Conservation (phyloP, 192 early-diverging fungal genomes). For the Chytriomyces sp. region DNA sequence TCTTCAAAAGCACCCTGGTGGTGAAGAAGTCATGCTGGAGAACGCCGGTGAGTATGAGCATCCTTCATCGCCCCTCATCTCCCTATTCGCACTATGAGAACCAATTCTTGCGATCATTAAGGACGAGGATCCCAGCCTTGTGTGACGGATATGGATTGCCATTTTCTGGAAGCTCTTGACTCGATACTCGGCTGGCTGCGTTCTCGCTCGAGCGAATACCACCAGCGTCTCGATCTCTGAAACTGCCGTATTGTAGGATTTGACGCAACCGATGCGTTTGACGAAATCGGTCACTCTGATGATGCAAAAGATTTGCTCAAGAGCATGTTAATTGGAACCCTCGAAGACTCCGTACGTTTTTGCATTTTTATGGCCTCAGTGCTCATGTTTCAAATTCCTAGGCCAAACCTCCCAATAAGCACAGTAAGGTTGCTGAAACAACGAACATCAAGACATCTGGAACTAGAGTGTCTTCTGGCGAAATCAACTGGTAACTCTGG, state of each 20-base stretch:
- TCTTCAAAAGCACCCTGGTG: slow-evolving; percentile 86
- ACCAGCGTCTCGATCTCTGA: not conserved
- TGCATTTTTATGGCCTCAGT: no score
- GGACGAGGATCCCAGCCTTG: no score
- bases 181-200: no score
- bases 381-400: not conserved
- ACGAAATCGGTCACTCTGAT: slow-evolving; percentile 96
- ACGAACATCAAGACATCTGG: not conserved
- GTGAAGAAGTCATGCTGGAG: slow-evolving; percentile 94
- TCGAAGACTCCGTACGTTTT: slow-evolving; percentile 37
- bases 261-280: slow-evolving; percentile 92
- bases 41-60: slow-evolving; percentile 67
- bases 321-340: slow-evolving; percentile 72
- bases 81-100: no score
- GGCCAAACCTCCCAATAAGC: slow-evolving; percentile 26
- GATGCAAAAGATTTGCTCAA: slow-evolving; percentile 88
- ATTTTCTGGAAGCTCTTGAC: no score
- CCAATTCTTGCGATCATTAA: no score
- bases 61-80: no score
- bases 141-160: no score
- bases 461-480: not conserved
- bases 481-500: slow-evolving; percentile 7
- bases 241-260: slow-evolving; percentile 29
- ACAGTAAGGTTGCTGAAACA: slow-evolving; percentile 13
- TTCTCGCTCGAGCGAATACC: not conserved